phyloP scores from a whole-genome alignment of 768 basidiomycete species.

The Phanerochaete sordida region DNA sequence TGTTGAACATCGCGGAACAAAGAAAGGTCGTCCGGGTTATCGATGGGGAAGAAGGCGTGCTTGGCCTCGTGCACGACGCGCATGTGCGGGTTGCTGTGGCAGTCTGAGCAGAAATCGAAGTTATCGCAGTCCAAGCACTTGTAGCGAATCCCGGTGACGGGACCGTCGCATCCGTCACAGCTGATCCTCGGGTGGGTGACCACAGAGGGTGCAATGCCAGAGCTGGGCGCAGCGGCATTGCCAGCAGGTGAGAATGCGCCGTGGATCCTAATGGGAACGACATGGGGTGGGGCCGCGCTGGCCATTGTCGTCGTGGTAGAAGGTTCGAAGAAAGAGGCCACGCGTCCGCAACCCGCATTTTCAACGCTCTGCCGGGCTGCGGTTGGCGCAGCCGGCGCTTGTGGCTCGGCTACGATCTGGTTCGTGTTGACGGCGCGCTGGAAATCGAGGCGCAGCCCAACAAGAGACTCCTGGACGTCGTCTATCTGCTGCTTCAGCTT shows the following conservation, averaged over 20 bases:
- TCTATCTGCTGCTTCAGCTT: constrained; percentile 10
- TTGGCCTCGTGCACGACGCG: constrained; percentile 10
- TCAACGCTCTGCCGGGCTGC: background rate
- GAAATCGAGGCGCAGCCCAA: constrained; percentile 9
- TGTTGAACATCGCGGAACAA: background rate
- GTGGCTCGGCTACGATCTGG: background rate
- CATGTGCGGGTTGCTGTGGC: constrained; percentile 10
- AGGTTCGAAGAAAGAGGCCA: background rate
- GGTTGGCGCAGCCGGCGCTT: background rate
- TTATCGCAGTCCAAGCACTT: constrained; percentile 76
- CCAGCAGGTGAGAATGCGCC: background rate
- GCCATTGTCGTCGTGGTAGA: background rate
- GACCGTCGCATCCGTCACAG: constrained; percentile 62
- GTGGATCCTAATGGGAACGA: background rate
- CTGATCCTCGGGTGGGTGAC: constrained; percentile 47
- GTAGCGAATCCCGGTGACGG: constrained; percentile 63
- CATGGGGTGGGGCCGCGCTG: background rate
- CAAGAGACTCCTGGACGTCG: constrained; percentile 1
- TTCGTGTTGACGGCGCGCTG: background rate
- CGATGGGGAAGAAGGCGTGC: constrained; percentile 14
- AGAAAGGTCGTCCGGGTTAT: background rate
- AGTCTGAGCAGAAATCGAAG: constrained; percentile 22
- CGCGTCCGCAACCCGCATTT: background rate
- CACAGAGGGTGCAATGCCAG: background rate
- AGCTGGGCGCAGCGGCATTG: background rate